A percentile compares a stretch with the other conserved stretches of the same genome.
These are phyloP conservation scores for Wickerhamiella kurtzmanii DNA, from an alignment of 805 yeast species.

Conservation along the genomic window DNA sequence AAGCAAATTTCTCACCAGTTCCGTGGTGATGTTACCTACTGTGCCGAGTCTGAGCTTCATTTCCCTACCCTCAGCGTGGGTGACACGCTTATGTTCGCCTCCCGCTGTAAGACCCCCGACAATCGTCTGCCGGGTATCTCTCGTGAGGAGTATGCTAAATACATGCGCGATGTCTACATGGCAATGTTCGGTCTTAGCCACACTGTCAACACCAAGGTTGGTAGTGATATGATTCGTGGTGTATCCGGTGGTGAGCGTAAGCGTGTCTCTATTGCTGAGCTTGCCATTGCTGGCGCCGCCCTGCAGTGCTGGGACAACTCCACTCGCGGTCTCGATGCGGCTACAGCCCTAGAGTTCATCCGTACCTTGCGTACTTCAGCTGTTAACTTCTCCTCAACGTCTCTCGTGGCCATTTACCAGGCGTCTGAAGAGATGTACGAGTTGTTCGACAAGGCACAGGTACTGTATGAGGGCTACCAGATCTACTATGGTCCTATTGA, in stretches of 20 bases:
- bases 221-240: constrained; percentile 51
- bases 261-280: constrained; percentile 74
- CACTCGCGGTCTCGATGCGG: constrained; percentile 74
- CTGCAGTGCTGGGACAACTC: constrained; percentile 70
- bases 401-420: constrained; percentile 58
- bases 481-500: constrained; percentile 49
- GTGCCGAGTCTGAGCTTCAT: constrained; percentile 45
- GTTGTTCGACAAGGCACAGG: constrained; percentile 47
- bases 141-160: constrained; percentile 35
- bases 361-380: constrained; percentile 55
- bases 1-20: constrained; percentile 44
- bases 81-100: constrained; percentile 58
- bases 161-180: constrained; percentile 35
- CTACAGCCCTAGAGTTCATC: constrained; percentile 67
- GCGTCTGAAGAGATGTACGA: constrained; percentile 55
- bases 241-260: constrained; percentile 81
- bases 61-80: constrained; percentile 67
- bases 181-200: constrained; percentile 49
- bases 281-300: constrained; percentile 48
- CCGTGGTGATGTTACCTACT: constrained; percentile 36
- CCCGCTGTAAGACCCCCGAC: constrained; percentile 54
- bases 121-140: constrained; percentile 36
- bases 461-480: constrained; percentile 48
- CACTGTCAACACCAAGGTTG: constrained; percentile 47
- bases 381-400: constrained; percentile 37